Conservation (phyloP, 2,329 filamentous ascomycete genomes). For the Zasmidium citrigriseum region DNA sequence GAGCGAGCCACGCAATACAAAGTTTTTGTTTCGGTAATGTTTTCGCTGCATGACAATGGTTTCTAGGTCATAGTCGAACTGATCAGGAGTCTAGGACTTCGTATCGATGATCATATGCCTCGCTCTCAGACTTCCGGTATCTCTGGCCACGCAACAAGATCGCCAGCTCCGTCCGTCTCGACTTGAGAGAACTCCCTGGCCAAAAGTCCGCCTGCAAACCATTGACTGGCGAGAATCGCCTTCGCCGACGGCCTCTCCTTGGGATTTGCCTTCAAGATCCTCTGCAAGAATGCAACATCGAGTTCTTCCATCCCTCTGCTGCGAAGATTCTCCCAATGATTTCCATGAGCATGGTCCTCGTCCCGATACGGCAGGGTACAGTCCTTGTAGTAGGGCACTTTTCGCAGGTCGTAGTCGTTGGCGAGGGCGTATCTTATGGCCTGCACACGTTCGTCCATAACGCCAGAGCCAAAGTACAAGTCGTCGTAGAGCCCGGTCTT, state of each 20-base stretch:
- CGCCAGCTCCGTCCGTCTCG: not conserved
- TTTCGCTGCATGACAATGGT: no score
- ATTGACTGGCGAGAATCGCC: conserved; percentile 23
- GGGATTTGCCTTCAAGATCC: conserved; percentile 29
- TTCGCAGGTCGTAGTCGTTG: conserved; percentile 30
- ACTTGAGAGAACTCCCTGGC: not conserved
- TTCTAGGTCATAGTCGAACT: no score
- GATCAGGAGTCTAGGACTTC: not conserved
- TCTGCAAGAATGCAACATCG: conserved; percentile 28
- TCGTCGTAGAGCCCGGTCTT: conserved; percentile 31
- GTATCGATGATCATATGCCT: not conserved
- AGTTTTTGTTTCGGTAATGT: no score
- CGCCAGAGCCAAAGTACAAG: conserved; percentile 15
- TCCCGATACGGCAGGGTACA: conserved; percentile 22
- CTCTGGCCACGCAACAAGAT: not conserved
- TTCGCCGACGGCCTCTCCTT: conserved; percentile 25
- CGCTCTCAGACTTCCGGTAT: not conserved
- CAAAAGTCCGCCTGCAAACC: conserved; percentile 10
- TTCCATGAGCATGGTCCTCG: conserved; percentile 17
- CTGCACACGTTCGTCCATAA: conserved; percentile 21
- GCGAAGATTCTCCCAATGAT: conserved; percentile 26
- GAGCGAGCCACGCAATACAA: no score
- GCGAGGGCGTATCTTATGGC: conserved; percentile 23
- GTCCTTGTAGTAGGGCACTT: conserved; percentile 25
- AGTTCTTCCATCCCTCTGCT: conserved; percentile 24